phyloP scores from a whole-genome alignment of 805 yeast genomes.

The Candida loeiensis region DNA sequence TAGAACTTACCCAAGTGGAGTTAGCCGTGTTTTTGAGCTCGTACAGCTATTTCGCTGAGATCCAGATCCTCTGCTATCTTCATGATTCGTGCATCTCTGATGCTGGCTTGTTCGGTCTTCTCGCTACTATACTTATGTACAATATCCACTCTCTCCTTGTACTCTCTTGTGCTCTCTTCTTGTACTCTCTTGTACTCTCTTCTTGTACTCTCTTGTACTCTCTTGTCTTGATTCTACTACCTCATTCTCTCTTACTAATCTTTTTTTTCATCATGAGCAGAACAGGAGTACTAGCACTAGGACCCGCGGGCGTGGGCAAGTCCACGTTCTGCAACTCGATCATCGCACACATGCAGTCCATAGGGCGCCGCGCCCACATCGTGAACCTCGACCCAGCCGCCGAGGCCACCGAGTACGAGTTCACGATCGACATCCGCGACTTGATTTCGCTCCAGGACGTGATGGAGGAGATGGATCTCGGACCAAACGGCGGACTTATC shows the following conservation, averaged over 20 bases:
- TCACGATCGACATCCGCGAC: conserved; percentile 88
- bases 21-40: too few relatives aligned
- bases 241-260: neutral
- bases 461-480: conserved; percentile 89
- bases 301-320: conserved; percentile 98
- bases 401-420: conserved; percentile 86
- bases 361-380: conserved; percentile 90
- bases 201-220: neutral
- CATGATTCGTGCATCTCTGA: too few relatives aligned
- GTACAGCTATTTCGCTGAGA: too few relatives aligned
- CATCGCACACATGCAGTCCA: conserved; percentile 80
- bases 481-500: conserved; percentile 92
- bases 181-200: too few relatives aligned
- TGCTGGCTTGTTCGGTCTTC: too few relatives aligned
- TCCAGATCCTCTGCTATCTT: too few relatives aligned
- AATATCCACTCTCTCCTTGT: too few relatives aligned
- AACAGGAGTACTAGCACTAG: conserved; percentile 89
- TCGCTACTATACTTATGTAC: too few relatives aligned
- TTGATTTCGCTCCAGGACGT: conserved; percentile 88
- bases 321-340: conserved; percentile 89
- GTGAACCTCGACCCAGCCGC: conserved; percentile 98
- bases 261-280: conserved; percentile 64
- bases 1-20: too few relatives aligned
- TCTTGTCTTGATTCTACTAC: neutral
- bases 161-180: too few relatives aligned